Conservation (phyloP, 2,329 filamentous ascomycete genomes). For the Sphaceloma murrayae region DNA sequence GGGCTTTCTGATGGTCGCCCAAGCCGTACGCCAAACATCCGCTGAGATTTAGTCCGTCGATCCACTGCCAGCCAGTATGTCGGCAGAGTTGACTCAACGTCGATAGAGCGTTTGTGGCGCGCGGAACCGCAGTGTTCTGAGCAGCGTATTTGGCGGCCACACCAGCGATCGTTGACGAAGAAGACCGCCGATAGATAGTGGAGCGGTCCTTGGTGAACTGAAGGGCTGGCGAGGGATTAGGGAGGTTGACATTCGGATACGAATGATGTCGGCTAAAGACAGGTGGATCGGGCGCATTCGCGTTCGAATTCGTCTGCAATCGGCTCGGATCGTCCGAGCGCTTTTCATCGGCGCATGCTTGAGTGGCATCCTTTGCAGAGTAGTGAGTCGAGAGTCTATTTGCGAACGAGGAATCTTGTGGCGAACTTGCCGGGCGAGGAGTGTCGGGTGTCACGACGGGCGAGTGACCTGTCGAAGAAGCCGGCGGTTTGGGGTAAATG, state of each 20-base stretch:
- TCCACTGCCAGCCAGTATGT: slow-evolving; percentile 77
- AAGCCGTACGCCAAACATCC: slow-evolving; percentile 88
- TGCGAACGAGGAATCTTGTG: not conserved
- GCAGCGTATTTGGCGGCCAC: slow-evolving; percentile 2
- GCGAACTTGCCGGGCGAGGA: not conserved
- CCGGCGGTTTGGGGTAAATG: slow-evolving; percentile 52
- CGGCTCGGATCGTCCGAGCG: too few relatives aligned
- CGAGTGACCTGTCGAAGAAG: slow-evolving; percentile 13
- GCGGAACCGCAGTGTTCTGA: slow-evolving; percentile 10
- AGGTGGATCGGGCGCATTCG: not conserved
- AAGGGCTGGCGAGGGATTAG: too few relatives aligned
- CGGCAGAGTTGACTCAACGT: slow-evolving; percentile 66
- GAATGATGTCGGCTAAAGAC: slow-evolving; percentile 1
- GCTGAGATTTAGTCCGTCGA: slow-evolving; percentile 82
- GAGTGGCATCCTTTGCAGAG: too few relatives aligned
- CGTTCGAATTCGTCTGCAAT: too few relatives aligned
- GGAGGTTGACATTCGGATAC: too few relatives aligned
- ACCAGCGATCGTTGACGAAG: not conserved
- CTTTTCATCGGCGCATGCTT: too few relatives aligned
- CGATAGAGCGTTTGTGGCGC: slow-evolving; percentile 57
- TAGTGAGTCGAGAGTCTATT: too few relatives aligned
- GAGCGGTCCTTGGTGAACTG: too few relatives aligned
- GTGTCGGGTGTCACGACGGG: slow-evolving; percentile 5
- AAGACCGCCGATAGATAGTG: slow-evolving; percentile 1
- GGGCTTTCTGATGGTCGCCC: slow-evolving; percentile 68